These are phyloP conservation scores for Collybiopsis confluens DNA, from an alignment of 768 basidiomycete species.

Conservation along the genomic window DNA sequence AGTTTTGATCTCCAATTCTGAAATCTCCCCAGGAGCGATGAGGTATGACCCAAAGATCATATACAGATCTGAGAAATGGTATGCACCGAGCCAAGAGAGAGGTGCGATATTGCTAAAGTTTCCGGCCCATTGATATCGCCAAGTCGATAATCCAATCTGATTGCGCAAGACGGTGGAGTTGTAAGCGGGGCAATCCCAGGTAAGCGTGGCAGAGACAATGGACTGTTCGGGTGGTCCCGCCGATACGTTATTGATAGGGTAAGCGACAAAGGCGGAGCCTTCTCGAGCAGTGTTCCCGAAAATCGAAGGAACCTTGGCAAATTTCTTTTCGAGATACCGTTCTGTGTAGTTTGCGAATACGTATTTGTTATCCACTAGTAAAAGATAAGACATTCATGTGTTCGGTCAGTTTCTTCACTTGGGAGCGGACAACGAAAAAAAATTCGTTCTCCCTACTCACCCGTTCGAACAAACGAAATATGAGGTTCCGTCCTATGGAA, in stretches of 20 bases:
- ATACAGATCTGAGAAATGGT: constrained; percentile 16
- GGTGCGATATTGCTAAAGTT: constrained; percentile 9
- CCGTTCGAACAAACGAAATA: too few species aligned
- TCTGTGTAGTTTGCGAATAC: constrained; percentile 10
- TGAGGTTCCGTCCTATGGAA: too few species aligned
- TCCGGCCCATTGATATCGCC: constrained; percentile 11
- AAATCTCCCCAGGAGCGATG: constrained; percentile 6
- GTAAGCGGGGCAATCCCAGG: constrained; percentile 4
- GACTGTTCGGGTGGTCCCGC: constrained; percentile 9
- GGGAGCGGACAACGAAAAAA: too few species aligned
- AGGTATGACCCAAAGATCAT: constrained; percentile 17
- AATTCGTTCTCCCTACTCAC: too few species aligned
- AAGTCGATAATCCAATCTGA: constrained; percentile 4
- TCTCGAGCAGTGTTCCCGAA: constrained; percentile 10
- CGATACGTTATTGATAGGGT: constrained; percentile 3
- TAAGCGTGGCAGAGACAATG: background rate
- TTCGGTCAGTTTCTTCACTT: too few species aligned
- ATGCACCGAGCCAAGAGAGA: constrained; percentile 11
- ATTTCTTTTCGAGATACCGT: constrained; percentile 4
- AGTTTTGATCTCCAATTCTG: constrained; percentile 11
- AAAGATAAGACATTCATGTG: too few species aligned
- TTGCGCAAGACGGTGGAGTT: constrained; percentile 8
- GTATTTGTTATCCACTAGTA: constrained; percentile 6
- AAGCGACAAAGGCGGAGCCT: constrained; percentile 5
- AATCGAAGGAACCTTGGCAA: constrained; percentile 8